Conservation (phyloP, 306 rosid genomes). For the Myrica gale region DNA sequence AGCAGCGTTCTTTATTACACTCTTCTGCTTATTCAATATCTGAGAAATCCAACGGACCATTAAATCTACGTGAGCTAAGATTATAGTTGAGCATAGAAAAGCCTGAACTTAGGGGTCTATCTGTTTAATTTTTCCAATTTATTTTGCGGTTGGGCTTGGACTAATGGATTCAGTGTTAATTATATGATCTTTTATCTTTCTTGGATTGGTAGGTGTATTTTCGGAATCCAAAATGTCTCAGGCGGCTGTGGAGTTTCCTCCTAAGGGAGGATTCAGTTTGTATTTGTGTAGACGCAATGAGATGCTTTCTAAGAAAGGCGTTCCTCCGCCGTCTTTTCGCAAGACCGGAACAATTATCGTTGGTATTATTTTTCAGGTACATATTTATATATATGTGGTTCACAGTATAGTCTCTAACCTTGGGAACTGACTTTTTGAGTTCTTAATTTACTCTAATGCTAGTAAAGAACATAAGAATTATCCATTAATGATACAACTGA, state of each 20-base stretch:
- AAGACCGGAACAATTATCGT: constrained; percentile 96
- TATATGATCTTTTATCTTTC: neutral
- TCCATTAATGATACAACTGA: neutral
- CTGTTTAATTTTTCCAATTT: neutral
- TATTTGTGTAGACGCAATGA: constrained; percentile 87
- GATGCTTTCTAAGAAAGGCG: constrained; percentile 75
- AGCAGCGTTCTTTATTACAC: too few species aligned
- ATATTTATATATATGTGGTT: neutral
- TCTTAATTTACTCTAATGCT: neutral
- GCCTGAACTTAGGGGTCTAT: neutral
- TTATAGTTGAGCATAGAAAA: neutral
- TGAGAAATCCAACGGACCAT: too few species aligned
- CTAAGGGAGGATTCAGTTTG: constrained; percentile 86
- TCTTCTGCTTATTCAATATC: too few species aligned
- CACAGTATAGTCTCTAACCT: neutral
- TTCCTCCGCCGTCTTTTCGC: constrained; percentile 50
- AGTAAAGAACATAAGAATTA: neutral
- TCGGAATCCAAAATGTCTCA: constrained; percentile 44
- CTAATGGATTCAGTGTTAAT: too few species aligned
- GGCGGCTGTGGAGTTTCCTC: constrained; percentile 57
- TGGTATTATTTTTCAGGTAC: constrained; percentile 76
- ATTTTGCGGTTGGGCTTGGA: neutral
- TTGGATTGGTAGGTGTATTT: neutral
- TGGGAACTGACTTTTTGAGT: neutral
- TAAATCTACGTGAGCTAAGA: neutral